These are phyloP conservation scores for Raffaelea albimanens DNA, from an alignment of 2,329 filamentous ascomycete species.

Conservation along the genomic window DNA sequence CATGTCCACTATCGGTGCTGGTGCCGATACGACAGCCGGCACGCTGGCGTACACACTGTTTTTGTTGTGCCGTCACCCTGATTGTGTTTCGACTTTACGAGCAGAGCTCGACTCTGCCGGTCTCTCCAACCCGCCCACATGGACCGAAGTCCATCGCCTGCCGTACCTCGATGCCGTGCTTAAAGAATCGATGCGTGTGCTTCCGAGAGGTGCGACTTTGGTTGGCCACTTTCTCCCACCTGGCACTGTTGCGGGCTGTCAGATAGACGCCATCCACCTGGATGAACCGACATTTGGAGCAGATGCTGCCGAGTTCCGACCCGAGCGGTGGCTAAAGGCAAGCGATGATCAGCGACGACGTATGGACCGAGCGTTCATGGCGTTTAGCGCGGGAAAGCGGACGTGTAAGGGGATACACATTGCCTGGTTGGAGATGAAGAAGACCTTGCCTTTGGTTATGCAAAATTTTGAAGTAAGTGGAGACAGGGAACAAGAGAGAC, in stretches of 20 bases:
- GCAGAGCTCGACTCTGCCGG: constrained; percentile 9
- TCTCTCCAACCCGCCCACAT: constrained; percentile 2
- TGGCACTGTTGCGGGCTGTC: constrained; percentile 7
- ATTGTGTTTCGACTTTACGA: constrained; percentile 2
- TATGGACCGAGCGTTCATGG: constrained; percentile 3
- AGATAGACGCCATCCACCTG: neutral
- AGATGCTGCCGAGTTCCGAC: neutral
- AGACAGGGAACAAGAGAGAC: no score
- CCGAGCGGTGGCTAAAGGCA: neutral
- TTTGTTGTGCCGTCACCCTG: constrained; percentile 9
- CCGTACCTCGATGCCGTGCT: constrained; percentile 16
- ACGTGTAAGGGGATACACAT: constrained; percentile 1
- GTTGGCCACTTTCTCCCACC: constrained; percentile 11
- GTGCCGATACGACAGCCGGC: constrained; percentile 14
- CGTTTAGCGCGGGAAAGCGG: constrained; percentile 4
- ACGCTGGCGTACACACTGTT: constrained; percentile 12
- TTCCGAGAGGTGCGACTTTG: constrained; percentile 12
- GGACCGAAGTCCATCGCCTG: constrained; percentile 9
- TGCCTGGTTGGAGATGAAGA: constrained; percentile 5
- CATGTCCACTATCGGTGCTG: constrained; percentile 12
- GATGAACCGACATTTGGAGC: neutral
- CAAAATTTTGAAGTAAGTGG: neutral
- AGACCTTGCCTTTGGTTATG: constrained; percentile 1
- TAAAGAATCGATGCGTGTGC: constrained; percentile 14
- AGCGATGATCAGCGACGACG: neutral